Base-by-base conservation (phyloP, 2,329 filamentous ascomycete species). In the Trichoderma sp. region DNA sequence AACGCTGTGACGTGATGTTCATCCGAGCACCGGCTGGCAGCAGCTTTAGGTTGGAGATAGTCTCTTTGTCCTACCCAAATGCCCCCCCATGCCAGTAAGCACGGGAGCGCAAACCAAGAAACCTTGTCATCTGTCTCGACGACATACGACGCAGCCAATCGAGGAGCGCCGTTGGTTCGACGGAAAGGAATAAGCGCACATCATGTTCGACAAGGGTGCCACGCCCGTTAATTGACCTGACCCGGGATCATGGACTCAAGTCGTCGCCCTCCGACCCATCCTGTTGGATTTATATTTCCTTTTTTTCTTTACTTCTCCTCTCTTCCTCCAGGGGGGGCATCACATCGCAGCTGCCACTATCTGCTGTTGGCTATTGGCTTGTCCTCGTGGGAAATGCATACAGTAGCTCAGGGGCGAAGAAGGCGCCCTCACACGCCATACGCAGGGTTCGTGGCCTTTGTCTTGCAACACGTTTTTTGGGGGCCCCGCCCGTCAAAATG, bases 71-170 rank as follows among this genome's bases (percentile, higher is more conserved):
- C 14, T 47, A 6, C 55, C 53, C 21, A 47, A 31, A 43, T 43
- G 19, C 40, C 27, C 27, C 62, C 53, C 37, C 53, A 66, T 59
- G 29, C 55, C 63, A 47, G 63, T 66, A 58, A 66, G 63, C 63
- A 66, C 63, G 63, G 63, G 63, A 59, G 35, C 63, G 29, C 29
- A 49, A 66, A 59, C 21, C 55, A 58, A 52, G 33, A 56, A 66
- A 58, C 55, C 63, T 59, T 66, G 55, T 58, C 37, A 43, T 59
- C 14, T n/a, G 61, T 13, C 11, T 35, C n/a, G 16, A 6, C 21
- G 40, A 57, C 57, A 68, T 68, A 68, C 65, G 65, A 68, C 35
- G 47, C 57, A 68, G 49, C 65, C 65, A 68, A 68, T 68, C 43
- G 65, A 61, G 43, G 65, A 19, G 19, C 56, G 21, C 43, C 43